A percentile compares a stretch with the other conserved stretches of the same genome.
phyloP scores from a whole-genome alignment of 2,329 filamentous ascomycete species.

The Chrysoporthe deuterocubensis region DNA sequence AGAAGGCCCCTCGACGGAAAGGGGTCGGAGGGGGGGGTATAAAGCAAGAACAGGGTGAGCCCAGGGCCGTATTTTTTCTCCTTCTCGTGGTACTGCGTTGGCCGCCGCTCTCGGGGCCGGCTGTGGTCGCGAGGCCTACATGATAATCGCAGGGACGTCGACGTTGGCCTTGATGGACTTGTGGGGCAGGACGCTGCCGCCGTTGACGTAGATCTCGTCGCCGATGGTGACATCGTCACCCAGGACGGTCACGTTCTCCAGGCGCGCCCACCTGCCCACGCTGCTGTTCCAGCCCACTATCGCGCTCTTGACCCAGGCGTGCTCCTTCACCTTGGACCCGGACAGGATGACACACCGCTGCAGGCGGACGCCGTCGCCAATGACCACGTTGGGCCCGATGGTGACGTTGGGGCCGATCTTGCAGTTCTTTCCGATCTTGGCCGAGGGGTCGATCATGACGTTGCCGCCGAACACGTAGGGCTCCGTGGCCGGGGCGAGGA shows the following conservation, averaged over 20 bases:
- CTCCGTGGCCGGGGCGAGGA: conserved; percentile 74
- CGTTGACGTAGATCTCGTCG: conserved; percentile 98
- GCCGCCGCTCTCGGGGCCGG: not conserved
- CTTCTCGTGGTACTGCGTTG: not conserved
- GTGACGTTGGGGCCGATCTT: conserved; percentile 97
- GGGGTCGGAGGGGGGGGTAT: conserved; percentile 18
- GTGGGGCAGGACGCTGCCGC: conserved; percentile 91
- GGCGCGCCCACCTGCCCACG: conserved; percentile 91
- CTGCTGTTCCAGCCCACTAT: conserved; percentile 99
- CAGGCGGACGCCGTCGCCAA: conserved; percentile 91
- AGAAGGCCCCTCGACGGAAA: conserved; percentile 9
- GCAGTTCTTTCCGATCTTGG: conserved; percentile 98
- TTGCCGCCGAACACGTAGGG: conserved; percentile 91
- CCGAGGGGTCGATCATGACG: conserved; percentile 89
- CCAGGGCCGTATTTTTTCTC: not conserved
- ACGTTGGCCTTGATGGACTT: conserved; percentile 99
- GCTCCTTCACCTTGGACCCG: conserved; percentile 94
- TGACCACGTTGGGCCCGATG: conserved; percentile 88
- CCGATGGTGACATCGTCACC: conserved; percentile 98
- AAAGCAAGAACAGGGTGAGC: conserved; percentile 13
- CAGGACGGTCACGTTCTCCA: conserved; percentile 97
- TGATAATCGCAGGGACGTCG: conserved; percentile 74
- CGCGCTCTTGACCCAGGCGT: conserved; percentile 98
- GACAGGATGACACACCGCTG: conserved; percentile 90
- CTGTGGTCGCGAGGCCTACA: conserved; percentile 50